Percentiles rank a stretch among this genome's conserved stretches.
phyloP scores from a whole-genome alignment of 2,329 filamentous ascomycete species.

The Fusarium subtropicale region DNA sequence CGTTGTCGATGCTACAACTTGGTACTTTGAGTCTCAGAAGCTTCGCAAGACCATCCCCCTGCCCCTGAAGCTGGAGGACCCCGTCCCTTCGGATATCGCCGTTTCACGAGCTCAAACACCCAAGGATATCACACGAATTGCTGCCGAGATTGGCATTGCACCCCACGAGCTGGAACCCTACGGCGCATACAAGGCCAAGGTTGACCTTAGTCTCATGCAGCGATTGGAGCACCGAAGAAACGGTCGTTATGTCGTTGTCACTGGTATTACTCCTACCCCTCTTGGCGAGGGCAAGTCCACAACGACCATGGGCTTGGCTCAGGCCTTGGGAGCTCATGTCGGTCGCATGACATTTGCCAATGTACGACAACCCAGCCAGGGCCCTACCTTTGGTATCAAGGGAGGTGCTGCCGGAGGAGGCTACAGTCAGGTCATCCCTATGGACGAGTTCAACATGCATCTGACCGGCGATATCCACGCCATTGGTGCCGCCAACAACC shows the following conservation, averaged over 20 bases:
- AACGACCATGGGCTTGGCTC: constrained; percentile 93
- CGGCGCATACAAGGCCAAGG: constrained; percentile 95
- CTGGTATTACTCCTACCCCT: constrained; percentile 95
- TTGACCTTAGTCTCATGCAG: constrained; percentile 84
- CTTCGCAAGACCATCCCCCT: constrained; percentile 82
- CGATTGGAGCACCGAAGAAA: constrained; percentile 88
- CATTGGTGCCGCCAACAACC: constrained; percentile 95
- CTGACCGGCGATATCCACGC: constrained; percentile 98
- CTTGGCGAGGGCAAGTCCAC: constrained; percentile 98
- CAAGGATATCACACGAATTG: constrained; percentile 89
- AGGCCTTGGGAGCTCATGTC: constrained; percentile 90
- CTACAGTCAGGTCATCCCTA: constrained; percentile 98
- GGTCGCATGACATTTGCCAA: constrained; percentile 93
- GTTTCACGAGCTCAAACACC: constrained; percentile 90
- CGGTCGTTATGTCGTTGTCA: constrained; percentile 91
- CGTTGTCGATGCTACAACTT: constrained; percentile 85
- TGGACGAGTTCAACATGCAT: constrained; percentile 99
- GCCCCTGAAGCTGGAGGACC: constrained; percentile 80
- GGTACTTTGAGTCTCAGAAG: constrained; percentile 86
- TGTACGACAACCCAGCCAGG: constrained; percentile 95
- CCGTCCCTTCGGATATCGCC: constrained; percentile 95
- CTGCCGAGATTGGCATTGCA: constrained; percentile 87
- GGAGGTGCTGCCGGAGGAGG: constrained; percentile 96
- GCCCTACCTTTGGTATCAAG: constrained; percentile 98
- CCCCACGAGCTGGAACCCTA: constrained; percentile 93